These are phyloP conservation scores for Penicillium rolfsii DNA, from an alignment of 2,329 filamentous ascomycete species.

Conservation along the genomic window DNA sequence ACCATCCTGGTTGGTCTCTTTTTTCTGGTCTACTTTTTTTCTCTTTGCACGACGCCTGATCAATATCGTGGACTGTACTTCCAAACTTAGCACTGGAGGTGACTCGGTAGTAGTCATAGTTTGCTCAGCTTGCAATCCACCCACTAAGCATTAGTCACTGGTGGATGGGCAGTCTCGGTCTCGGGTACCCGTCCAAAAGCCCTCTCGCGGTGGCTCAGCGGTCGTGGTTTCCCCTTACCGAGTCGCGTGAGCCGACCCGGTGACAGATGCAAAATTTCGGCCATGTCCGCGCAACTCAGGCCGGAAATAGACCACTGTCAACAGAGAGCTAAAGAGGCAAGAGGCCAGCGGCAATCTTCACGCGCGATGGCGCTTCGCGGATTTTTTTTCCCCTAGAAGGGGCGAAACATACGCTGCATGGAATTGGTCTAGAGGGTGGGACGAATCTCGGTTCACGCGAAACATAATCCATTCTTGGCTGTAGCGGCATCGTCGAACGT, in stretches of 20 bases:
- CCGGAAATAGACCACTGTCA: not conserved
- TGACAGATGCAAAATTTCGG: conserved; percentile 7
- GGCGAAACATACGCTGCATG: not conserved
- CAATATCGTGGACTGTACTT: not conserved
- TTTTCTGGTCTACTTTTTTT: not conserved
- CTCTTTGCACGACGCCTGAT: conserved; percentile 1
- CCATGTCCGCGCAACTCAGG: conserved; percentile 6
- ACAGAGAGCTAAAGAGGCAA: not conserved
- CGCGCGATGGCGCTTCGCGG: not conserved
- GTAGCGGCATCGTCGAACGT: not conserved
- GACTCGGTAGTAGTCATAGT: not conserved
- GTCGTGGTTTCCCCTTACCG: not conserved
- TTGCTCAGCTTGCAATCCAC: not conserved
- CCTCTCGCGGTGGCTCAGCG: not conserved
- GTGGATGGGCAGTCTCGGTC: not conserved
- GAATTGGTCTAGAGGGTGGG: not conserved
- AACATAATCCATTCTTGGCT: not conserved
- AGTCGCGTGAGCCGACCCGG: conserved; percentile 16
- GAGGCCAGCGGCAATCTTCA: not conserved
- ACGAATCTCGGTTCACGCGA: not conserved
- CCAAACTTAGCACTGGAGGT: not conserved
- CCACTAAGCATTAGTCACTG: not conserved
- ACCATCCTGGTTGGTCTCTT: not conserved
- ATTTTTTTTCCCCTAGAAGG: not conserved
- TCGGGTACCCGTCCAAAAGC: not conserved